phyloP scores from a whole-genome alignment of 306 rosid genomes.

The Dryas octopetala region DNA sequence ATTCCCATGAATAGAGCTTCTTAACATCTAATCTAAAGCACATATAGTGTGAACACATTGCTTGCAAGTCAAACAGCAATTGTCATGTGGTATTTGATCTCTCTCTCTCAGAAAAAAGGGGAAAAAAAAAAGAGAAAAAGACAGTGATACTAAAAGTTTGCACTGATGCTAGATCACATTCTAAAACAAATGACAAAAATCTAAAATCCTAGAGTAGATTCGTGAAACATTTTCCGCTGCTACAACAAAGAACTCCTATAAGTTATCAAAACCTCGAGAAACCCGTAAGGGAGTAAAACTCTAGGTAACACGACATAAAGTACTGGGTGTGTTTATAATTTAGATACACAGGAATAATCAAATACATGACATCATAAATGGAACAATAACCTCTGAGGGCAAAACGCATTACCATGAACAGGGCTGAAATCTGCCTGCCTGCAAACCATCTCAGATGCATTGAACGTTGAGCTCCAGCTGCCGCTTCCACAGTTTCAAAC shows the following conservation, averaged over 20 bases:
- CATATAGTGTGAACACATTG: neutral
- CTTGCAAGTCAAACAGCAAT: neutral
- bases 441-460: conserved; percentile 99
- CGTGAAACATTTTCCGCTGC: neutral
- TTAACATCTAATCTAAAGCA: neutral
- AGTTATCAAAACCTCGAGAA: neutral
- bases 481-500: conserved; percentile 80
- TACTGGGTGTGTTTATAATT: neutral
- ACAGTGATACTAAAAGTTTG: neutral
- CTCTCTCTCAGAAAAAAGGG: neutral
- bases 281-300: neutral
- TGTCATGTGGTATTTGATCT: neutral
- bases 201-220: neutral
- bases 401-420: conserved; percentile 67
- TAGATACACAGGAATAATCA: neutral
- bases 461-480: conserved; percentile 80
- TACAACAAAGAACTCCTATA: neutral
- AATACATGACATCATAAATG: neutral
- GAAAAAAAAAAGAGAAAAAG: neutral
- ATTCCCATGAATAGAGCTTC: neutral
- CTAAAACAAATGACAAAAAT: too few species aligned
- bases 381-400: neutral
- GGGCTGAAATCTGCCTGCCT: conserved; percentile 75
- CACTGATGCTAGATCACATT: neutral
- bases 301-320: neutral